Evolutionary conservation across 2,329 filamentous ascomycete genomes (phyloP).

Genomic region (Pleurostoma richardsiae): DNA sequence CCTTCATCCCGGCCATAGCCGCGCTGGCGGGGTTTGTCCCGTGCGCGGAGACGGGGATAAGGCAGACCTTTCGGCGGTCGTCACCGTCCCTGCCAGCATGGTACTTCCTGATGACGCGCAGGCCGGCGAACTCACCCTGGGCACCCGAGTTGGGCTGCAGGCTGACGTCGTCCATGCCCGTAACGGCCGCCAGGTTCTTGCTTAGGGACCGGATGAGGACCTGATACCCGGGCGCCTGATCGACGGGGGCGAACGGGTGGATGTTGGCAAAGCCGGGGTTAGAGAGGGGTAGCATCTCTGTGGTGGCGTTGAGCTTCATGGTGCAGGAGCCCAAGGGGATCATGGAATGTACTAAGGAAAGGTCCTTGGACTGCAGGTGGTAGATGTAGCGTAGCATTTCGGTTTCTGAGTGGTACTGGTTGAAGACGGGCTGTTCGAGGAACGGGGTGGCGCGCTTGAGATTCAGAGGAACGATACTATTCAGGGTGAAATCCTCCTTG

Average conservation of each 20-base stretch:
- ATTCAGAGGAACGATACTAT: constrained; percentile 13
- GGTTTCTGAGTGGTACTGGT: constrained; percentile 89
- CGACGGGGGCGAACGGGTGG: constrained; percentile 70
- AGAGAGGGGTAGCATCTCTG: constrained; percentile 84
- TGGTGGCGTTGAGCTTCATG: constrained; percentile 94
- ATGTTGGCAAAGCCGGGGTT: constrained; percentile 70
- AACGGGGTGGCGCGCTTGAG: constrained; percentile 69
- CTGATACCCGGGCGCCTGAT: constrained; percentile 62
- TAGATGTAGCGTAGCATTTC: constrained; percentile 90
- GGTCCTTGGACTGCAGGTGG: constrained; percentile 86
- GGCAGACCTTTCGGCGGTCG: constrained; percentile 78
- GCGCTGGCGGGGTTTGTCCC: constrained; percentile 96
- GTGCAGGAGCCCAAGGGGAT: constrained; percentile 94
- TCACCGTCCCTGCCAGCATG: constrained; percentile 58
- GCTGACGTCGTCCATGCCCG: constrained; percentile 82
- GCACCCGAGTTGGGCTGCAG: constrained; percentile 96
- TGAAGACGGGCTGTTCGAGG: constrained; percentile 89
- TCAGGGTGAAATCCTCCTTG: constrained; percentile 39
- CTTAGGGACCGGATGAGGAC: constrained; percentile 66
- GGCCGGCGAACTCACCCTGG: constrained; percentile 87
- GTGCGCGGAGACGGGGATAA: constrained; percentile 92
- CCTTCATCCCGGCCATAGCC: constrained; percentile 91
- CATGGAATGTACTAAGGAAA: constrained; percentile 94
- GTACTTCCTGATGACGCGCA: constrained; percentile 81
- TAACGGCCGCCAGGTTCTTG: constrained; percentile 72